phyloP scores from a whole-genome alignment of 1,139 yeast genomes.

The Scheffersomyces quercinus region DNA sequence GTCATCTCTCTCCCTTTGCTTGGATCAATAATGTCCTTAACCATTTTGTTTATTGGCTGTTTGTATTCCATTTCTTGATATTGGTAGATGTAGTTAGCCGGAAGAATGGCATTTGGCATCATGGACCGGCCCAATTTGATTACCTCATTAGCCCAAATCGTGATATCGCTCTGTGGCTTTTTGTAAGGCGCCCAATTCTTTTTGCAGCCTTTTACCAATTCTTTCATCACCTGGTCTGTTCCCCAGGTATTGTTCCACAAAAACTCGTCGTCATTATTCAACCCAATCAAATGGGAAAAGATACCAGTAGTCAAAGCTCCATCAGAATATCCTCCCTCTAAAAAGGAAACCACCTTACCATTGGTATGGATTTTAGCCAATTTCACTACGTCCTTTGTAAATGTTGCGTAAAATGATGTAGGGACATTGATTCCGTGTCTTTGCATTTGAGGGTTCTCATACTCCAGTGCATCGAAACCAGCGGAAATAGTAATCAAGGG shows the following conservation, averaged over 20 bases:
- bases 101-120: conserved; percentile 59
- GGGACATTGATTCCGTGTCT: conserved; percentile 85
- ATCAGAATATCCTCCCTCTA: conserved; percentile 89
- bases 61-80: conserved; percentile 18
- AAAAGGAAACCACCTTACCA: conserved; percentile 66
- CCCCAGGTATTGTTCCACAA: conserved; percentile 70
- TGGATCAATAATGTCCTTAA: conserved; percentile 28
- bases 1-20: conserved; percentile 11
- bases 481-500: conserved; percentile 77
- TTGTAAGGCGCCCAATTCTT: conserved; percentile 64
- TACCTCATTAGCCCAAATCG: conserved; percentile 69
- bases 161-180: conserved; percentile 45
- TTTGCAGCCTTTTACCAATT: conserved; percentile 69
- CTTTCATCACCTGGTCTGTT: conserved; percentile 60
- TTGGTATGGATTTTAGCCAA: conserved; percentile 61
- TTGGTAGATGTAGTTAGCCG: conserved; percentile 40
- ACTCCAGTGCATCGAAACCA: conserved; percentile 88
- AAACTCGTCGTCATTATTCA: conserved; percentile 46
- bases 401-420: conserved; percentile 72
- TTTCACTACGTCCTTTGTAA: conserved; percentile 70
- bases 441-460: conserved; percentile 81
- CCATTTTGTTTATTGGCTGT: conserved; percentile 28
- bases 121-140: conserved; percentile 66
- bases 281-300: conserved; percentile 74
- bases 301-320: conserved; percentile 81